Conservation (phyloP, 805 yeast genomes). For the Candida coquimbonensis region DNA sequence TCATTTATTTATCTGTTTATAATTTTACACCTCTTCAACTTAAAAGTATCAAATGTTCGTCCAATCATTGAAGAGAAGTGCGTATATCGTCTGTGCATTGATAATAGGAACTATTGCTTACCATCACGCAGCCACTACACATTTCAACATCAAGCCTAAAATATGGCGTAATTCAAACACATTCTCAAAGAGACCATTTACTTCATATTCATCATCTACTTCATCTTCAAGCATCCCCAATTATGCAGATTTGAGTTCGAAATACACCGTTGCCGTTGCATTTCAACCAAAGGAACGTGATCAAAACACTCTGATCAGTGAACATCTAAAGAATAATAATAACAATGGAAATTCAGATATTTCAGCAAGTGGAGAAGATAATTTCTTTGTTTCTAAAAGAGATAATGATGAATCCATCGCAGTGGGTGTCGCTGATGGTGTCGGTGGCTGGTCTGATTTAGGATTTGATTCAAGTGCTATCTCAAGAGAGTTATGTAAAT, state of each 20-base stretch:
- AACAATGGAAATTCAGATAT: slow-evolving; percentile 23
- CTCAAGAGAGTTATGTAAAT: slow-evolving; percentile 66
- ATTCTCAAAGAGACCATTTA: slow-evolving; percentile 3
- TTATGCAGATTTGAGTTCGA: slow-evolving; percentile 22
- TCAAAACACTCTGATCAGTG: slow-evolving; percentile 35
- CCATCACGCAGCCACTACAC: slow-evolving; percentile 10
- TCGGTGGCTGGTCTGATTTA: slow-evolving; percentile 93
- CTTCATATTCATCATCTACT: slow-evolving; percentile 7
- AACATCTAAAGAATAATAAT: slow-evolving; percentile 7
- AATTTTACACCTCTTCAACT: too few species aligned
- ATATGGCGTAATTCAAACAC: neutral
- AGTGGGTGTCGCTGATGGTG: slow-evolving; percentile 92
- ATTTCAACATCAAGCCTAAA: slow-evolving; percentile 1
- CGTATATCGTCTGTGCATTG: slow-evolving; percentile 14
- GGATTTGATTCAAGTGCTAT: slow-evolving; percentile 89
- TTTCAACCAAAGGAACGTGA: slow-evolving; percentile 69
- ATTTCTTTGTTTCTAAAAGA: slow-evolving; percentile 44
- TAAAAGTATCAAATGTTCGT: too few species aligned
- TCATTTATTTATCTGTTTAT: neutral
- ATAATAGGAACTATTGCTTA: slow-evolving; percentile 18
- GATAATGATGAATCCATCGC: slow-evolving; percentile 30
- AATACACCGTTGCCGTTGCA: slow-evolving; percentile 58
- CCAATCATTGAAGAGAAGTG: slow-evolving; percentile 17
- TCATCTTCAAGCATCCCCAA: neutral
- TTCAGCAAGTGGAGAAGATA: slow-evolving; percentile 77